Evolutionary conservation across 1,284 basidiomycete species (phyloP), one percentile per base, ranked within the genome.

Genomic region (Sparassis latifolia): DNA sequence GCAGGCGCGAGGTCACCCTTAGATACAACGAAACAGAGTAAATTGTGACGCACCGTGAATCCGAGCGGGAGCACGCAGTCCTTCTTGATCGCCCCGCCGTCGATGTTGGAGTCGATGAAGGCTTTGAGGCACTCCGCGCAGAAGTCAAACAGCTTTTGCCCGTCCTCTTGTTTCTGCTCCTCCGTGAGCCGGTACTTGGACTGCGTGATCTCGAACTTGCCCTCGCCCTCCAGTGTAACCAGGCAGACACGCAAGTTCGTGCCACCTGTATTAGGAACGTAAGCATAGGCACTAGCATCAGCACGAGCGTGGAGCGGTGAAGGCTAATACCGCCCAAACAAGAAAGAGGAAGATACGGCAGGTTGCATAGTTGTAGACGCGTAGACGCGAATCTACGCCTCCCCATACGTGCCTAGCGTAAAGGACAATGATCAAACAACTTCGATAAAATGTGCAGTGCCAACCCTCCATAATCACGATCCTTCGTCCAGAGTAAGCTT

Each of bases 101-200:
- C 77, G 46, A 86, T 76, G 59, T 91, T 88, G n/a, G 84, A 82
- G 32, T 84, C 77, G 60, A 97, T 81, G 70, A 99, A 99, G 10
- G 82, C 86, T 66, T 91, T 87, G 54, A 98, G 71, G 68, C 91
- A 97, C 66, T 97, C 86, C 0, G 92, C 96, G 66, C 96, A 99
- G 66, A 99, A 99, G 71, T 99, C 97, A 59, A 99, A 96, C 51
- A 99, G 74, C 54, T 87, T 84, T 66, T 92, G 86, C 4, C 95
- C 96, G 38, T 98, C 94, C n/a, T 89, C 90, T 58, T 97, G 94
- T 72, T 99, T 99, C 71, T 99, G 96, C 63, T 98, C 97, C 64
- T 99, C 96, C 2, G 92, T 89, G 49, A 99, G 80, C 52, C 94
- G 88, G 71, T 98, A 98, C 72, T 99, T 99, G 48, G 93, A 89